Evolutionary conservation across 164 flowering plant genomes (phyloP).

Genomic region (Dillenia turbinata): DNA sequence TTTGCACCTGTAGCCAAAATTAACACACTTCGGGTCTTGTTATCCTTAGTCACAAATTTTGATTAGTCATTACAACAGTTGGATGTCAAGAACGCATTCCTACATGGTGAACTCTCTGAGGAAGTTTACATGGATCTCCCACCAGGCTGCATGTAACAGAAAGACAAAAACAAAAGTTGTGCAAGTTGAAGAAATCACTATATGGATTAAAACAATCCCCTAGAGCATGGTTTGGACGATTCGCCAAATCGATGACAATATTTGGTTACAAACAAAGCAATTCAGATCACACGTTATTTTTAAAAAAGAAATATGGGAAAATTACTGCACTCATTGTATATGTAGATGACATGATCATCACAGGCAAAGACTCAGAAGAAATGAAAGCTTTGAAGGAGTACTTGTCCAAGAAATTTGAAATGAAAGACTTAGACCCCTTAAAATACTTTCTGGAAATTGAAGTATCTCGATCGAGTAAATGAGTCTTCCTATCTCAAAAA

Average conservation of each 20-base stretch:
- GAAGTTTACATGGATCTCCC: too few relatives aligned
- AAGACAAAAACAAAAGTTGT: neutral
- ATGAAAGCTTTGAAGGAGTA: neutral
- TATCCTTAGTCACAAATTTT: neutral
- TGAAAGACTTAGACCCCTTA: neutral
- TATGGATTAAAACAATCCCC: too few relatives aligned
- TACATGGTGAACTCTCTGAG: too few relatives aligned
- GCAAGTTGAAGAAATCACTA: neutral
- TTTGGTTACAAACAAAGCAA: neutral
- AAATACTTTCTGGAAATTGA: too few relatives aligned
- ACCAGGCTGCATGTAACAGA: neutral
- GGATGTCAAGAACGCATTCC: too few relatives aligned
- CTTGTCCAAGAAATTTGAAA: constrained; percentile 1
- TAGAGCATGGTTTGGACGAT: neutral
- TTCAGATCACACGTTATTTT: neutral
- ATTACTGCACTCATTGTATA: neutral
- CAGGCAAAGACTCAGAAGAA: neutral
- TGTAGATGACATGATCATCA: too few relatives aligned
- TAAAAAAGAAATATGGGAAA: neutral
- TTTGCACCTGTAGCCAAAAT: constrained; percentile 1
- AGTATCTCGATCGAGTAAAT: too few relatives aligned
- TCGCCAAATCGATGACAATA: neutral
- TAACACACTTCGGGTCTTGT: neutral
- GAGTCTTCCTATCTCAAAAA: too few relatives aligned
- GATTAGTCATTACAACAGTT: neutral